Conservation (phyloP, 1,284 basidiomycete species). For the Rhodotorula mucilaginosa region DNA sequence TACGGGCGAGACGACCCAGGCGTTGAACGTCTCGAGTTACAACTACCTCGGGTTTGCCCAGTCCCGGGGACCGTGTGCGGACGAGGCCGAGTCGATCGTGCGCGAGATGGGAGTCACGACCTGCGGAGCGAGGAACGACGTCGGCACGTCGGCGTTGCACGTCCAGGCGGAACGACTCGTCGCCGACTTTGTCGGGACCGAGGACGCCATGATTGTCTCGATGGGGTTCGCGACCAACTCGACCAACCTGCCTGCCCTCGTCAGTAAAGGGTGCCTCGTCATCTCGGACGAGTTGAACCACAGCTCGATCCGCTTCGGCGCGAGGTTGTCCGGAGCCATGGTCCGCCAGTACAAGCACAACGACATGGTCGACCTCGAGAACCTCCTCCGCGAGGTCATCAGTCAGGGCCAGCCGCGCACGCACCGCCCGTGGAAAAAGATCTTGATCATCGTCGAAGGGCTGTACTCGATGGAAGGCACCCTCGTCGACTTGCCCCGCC, state of each 20-base stretch:
- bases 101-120: conserved; percentile 63
- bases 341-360: conserved; percentile 98
- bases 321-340: conserved; percentile 81
- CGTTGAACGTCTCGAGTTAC: conserved; percentile 95
- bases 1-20: conserved; percentile 76
- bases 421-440: conserved; percentile 98
- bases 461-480: conserved; percentile 98
- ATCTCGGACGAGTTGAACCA: conserved; percentile 98
- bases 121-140: conserved; percentile 75
- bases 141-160: conserved; percentile 82
- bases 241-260: conserved; percentile 87
- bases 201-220: conserved; percentile 83
- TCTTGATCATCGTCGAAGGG: conserved; percentile 90
- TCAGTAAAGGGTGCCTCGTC: conserved; percentile 86
- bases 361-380: conserved; percentile 80
- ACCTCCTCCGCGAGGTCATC: conserved; percentile 82
- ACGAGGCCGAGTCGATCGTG: conserved; percentile 61
- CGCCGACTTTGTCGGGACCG: conserved; percentile 81
- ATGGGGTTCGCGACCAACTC: conserved; percentile 99
- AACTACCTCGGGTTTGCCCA: conserved; percentile 99
- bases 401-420: conserved; percentile 96
- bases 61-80: conserved; percentile 85
- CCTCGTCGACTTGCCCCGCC: conserved; percentile 74
- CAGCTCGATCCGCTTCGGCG: conserved; percentile 90
- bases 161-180: conserved; percentile 79